Evolutionary conservation across 1,139 yeast genomes (phyloP).

Genomic region (Geotrichum cucujoidarum): DNA sequence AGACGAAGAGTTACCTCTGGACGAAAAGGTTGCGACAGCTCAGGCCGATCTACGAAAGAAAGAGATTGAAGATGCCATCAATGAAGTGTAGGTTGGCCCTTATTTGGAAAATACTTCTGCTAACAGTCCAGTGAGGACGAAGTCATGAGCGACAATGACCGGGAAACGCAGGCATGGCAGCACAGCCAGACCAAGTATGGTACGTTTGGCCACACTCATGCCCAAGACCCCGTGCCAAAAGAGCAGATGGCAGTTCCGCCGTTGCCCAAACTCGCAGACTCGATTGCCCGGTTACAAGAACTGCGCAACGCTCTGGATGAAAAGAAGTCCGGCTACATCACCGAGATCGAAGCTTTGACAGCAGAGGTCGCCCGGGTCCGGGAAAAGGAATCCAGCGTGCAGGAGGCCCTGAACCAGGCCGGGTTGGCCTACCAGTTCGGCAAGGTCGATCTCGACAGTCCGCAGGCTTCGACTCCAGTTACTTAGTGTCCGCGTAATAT

Average conservation of each 20-base stretch:
- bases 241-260: not conserved
- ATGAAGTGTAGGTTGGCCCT: slow-evolving; percentile 24
- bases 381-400: slow-evolving; percentile 17
- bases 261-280: slow-evolving; percentile 1
- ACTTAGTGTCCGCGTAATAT: too few species aligned
- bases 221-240: not conserved
- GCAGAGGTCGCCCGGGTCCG: slow-evolving; percentile 18
- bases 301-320: not conserved
- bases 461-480: slow-evolving; percentile 1
- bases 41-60: slow-evolving; percentile 32
- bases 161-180: slow-evolving; percentile 5
- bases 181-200: slow-evolving; percentile 3
- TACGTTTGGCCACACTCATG: not conserved
- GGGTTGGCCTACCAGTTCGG: slow-evolving; percentile 16
- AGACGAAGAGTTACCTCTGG: slow-evolving; percentile 39
- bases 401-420: slow-evolving; percentile 19
- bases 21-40: slow-evolving; percentile 27
- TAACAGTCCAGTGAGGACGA: slow-evolving; percentile 5
- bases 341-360: slow-evolving; percentile 12
- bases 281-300: not conserved
- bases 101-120: not conserved
- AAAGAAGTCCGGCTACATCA: slow-evolving; percentile 5
- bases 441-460: slow-evolving; percentile 8
- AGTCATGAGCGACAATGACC: slow-evolving; percentile 2
- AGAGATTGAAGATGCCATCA: slow-evolving; percentile 42